Evolutionary conservation across 306 rosid species (phyloP).

Genomic region (Trichosanthes cucumerina): DNA sequence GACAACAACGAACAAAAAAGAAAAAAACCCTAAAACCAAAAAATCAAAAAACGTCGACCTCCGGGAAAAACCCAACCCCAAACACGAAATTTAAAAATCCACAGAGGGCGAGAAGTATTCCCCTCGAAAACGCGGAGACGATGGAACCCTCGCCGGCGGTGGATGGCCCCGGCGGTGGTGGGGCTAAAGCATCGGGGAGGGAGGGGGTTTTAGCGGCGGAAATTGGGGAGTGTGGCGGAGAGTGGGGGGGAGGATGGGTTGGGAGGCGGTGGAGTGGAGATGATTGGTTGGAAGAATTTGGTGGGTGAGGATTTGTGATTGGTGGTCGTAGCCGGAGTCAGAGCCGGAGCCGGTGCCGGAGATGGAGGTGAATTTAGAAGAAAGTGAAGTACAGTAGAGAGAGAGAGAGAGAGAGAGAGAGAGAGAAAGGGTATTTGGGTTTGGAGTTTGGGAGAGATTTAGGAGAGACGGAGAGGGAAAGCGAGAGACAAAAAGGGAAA

Average conservation of each 20-base stretch:
- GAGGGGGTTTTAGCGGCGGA: constrained; percentile 24
- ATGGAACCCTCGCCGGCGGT: constrained; percentile 24
- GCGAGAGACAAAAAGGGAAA: neutral
- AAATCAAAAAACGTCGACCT: neutral
- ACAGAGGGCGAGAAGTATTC: constrained; percentile 51
- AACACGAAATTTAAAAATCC: constrained; percentile 1
- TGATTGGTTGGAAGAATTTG: neutral
- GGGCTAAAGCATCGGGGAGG: constrained; percentile 29
- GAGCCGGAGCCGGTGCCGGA: neutral
- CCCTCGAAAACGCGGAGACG: constrained; percentile 22
- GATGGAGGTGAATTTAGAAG: neutral
- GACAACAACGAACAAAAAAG: constrained; percentile 4
- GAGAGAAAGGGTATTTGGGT: neutral
- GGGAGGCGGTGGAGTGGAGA: constrained; percentile 34
- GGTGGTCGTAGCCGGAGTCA: neutral
- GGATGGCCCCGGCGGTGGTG: constrained; percentile 33
- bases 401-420: neutral
- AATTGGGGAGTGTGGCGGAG: constrained; percentile 15
- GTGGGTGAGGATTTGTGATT: neutral
- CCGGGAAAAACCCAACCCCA: neutral
- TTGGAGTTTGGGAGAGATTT: neutral
- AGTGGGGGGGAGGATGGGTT: constrained; percentile 1
- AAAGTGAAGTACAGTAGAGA: constrained; percentile 8
- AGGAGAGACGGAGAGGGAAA: constrained; percentile 3
- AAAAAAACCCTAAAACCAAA: constrained; percentile 20